phyloP scores from a whole-genome alignment of 2,329 filamentous ascomycete species.

The Fusarium odoratissimum region DNA sequence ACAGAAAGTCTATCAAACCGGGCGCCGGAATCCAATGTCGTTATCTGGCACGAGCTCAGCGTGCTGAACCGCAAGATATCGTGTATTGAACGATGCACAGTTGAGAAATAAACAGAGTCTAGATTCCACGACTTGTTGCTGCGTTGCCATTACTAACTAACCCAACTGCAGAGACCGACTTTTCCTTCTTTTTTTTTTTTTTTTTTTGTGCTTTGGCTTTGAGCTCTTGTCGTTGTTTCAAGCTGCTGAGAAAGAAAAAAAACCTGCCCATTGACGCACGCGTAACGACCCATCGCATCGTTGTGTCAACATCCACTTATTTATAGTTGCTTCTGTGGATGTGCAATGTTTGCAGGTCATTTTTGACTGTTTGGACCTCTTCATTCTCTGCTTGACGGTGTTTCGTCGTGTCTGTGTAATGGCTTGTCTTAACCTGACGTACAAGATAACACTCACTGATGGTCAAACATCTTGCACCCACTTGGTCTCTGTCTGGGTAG shows the following conservation, averaged over 20 bases:
- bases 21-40: constrained; percentile 17
- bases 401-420: constrained; percentile 8
- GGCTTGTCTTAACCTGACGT: constrained; percentile 17
- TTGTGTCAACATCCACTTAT: constrained; percentile 29
- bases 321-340: constrained; percentile 40
- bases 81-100: neutral
- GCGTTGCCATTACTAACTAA: constrained; percentile 16
- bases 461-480: constrained; percentile 28
- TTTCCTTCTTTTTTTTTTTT: neutral
- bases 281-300: constrained; percentile 24
- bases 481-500: constrained; percentile 23
- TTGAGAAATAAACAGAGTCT: constrained; percentile 10
- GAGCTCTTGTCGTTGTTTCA: constrained; percentile 9
- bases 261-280: constrained; percentile 26
- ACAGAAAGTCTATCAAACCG: constrained; percentile 14
- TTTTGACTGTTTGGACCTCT: constrained; percentile 6
- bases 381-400: neutral
- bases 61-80: neutral
- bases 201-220: constrained; percentile 10
- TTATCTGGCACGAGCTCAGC: neutral
- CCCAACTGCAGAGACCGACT: constrained; percentile 13
- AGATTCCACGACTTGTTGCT: constrained; percentile 6
- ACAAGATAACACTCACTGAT: constrained; percentile 26
- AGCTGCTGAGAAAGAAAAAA: constrained; percentile 18
- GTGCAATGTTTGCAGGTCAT: constrained; percentile 30